A percentile compares a stretch with the other conserved stretches of the same genome.
These are phyloP conservation scores for Nicotiana tabacum DNA, from an alignment of 257 asterid species.

Conservation along the genomic window DNA sequence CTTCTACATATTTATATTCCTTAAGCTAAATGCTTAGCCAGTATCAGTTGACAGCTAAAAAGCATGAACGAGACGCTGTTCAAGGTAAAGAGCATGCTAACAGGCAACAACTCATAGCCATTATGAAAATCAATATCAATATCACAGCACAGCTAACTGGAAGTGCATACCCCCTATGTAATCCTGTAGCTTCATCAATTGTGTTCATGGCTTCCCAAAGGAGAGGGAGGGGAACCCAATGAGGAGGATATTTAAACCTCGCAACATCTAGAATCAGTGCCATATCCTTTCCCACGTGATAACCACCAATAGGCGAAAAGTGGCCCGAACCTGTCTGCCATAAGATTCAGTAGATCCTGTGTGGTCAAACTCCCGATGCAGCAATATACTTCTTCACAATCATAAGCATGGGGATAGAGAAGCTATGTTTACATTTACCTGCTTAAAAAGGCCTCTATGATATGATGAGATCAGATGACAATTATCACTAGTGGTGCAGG, in stretches of 20 bases:
- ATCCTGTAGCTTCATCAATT: slow-evolving; percentile 86
- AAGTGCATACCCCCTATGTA: slow-evolving; percentile 66
- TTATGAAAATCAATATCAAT: neutral
- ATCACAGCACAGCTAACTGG: neutral
- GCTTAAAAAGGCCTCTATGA: slow-evolving; percentile 71
- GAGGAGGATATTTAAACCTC: slow-evolving; percentile 98
- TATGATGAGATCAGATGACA: slow-evolving; percentile 89
- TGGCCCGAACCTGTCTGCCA: slow-evolving; percentile 97
- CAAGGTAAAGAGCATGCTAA: neutral
- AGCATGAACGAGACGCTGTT: neutral
- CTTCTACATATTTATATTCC: neutral
- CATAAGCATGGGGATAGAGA: neutral
- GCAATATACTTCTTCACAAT: slow-evolving; percentile 1
- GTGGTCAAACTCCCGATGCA: neutral
- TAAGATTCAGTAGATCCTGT: slow-evolving; percentile 13
- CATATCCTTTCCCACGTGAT: slow-evolving; percentile 92
- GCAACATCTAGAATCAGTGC: slow-evolving; percentile 99
- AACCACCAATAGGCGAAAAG: slow-evolving; percentile 99
- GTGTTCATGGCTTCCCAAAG: slow-evolving; percentile 99
- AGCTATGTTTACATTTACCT: slow-evolving; percentile 35
- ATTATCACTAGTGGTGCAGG: slow-evolving; percentile 76
- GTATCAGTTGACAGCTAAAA: neutral
- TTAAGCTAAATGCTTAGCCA: neutral
- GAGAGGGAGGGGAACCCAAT: slow-evolving; percentile 93
- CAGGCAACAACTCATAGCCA: neutral